Evolutionary conservation across 805 yeast species (phyloP).

Genomic region (Myxozyma mucilagina): DNA sequence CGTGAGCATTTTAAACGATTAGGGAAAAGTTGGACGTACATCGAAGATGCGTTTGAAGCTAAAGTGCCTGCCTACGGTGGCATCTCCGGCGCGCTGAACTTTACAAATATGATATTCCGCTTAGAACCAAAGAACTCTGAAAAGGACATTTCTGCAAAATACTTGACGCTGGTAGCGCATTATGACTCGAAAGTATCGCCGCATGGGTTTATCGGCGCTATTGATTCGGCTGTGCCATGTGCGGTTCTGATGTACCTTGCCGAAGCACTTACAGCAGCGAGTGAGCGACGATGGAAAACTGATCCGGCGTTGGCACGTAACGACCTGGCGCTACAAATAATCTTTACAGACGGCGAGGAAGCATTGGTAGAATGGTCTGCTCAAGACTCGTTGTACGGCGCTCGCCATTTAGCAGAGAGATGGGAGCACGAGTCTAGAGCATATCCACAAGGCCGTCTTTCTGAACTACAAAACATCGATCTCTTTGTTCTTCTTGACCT

Average conservation of each 20-base stretch:
- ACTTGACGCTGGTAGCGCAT: constrained; percentile 50
- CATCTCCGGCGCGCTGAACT: constrained; percentile 34
- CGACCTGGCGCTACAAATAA: constrained; percentile 46
- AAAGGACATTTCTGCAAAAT: background rate
- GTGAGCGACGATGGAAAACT: constrained; percentile 32
- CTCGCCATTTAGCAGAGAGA: constrained; percentile 49
- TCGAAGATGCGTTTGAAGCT: constrained; percentile 36
- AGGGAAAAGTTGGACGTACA: background rate
- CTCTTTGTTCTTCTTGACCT: constrained; percentile 53
- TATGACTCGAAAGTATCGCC: constrained; percentile 55
- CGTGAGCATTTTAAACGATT: constrained; percentile 40
- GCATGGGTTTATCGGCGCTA: constrained; percentile 60
- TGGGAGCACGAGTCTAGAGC: constrained; percentile 39
- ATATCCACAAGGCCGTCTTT: constrained; percentile 23
- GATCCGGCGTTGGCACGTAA: background rate
- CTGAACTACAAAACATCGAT: constrained; percentile 43
- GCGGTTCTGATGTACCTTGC: constrained; percentile 53
- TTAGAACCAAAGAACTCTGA: constrained; percentile 33
- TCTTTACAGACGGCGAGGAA: constrained; percentile 65
- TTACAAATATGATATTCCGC: constrained; percentile 45
- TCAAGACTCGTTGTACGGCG: constrained; percentile 57
- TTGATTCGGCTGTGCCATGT: constrained; percentile 61
- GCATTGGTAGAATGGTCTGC: constrained; percentile 56
- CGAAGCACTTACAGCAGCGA: constrained; percentile 34
- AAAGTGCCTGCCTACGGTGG: constrained; percentile 20